Conservation (phyloP, 2,329 filamentous ascomycete species). For the Capronia coronata region DNA sequence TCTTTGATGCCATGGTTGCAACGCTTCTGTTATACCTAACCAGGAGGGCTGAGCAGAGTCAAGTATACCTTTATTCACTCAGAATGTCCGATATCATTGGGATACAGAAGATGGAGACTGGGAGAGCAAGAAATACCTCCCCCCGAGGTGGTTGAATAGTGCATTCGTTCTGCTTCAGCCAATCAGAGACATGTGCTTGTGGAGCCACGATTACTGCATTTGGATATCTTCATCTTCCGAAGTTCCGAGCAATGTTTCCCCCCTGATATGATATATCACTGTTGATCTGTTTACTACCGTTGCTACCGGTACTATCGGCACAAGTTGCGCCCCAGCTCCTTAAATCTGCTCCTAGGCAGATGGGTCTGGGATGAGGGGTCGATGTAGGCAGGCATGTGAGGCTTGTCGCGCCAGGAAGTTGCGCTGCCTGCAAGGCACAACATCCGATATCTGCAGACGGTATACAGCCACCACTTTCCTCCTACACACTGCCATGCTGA, state of each 20-base stretch:
- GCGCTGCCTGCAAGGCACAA: slow-evolving; percentile 12
- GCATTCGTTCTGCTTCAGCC: slow-evolving; percentile 1
- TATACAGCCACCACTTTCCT: background rate
- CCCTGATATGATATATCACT: no score
- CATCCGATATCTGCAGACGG: slow-evolving; percentile 11
- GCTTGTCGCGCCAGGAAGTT: slow-evolving; percentile 18
- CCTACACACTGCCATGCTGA: background rate
- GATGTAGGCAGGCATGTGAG: slow-evolving; percentile 17
- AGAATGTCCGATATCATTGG: no score
- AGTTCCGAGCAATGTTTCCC: background rate
- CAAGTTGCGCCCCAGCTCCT: no score
- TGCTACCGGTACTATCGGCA: no score
- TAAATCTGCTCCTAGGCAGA: no score
- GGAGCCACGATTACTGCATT: background rate
- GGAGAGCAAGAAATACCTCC: background rate
- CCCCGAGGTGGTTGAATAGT: background rate
- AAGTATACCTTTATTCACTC: no score
- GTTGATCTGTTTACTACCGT: no score
- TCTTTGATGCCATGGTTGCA: background rate
- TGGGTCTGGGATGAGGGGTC: slow-evolving; percentile 12
- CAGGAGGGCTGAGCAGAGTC: no score
- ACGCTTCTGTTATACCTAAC: no score
- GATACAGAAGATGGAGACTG: no score
- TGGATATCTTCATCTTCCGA: background rate
- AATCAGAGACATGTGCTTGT: slow-evolving; percentile 3